phyloP scores from a whole-genome alignment of 2,329 filamentous ascomycete genomes.

The Torrubiellomyces zombiae region DNA sequence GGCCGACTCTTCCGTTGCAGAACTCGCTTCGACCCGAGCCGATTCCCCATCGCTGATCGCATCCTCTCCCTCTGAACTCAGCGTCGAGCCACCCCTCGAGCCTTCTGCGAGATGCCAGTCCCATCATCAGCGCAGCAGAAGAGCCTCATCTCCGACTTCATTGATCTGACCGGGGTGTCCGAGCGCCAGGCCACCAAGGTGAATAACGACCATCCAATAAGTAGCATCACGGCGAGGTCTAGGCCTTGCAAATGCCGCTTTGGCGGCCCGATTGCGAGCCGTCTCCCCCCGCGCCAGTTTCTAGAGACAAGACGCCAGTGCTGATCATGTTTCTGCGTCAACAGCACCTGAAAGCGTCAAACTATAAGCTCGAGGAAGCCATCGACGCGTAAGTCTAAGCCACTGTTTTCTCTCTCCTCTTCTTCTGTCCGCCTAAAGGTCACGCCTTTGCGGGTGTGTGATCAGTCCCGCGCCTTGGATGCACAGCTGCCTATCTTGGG shows the following conservation, averaged over 20 bases:
- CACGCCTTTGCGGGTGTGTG: too few relatives aligned
- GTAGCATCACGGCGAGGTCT: slow-evolving; percentile 1
- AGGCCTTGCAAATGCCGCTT: not conserved
- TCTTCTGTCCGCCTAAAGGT: slow-evolving; percentile 4
- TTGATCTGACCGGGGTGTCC: slow-evolving; percentile 23
- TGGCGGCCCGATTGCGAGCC: slow-evolving; percentile 2
- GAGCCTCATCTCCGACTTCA: slow-evolving; percentile 23
- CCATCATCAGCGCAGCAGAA: slow-evolving; percentile 22
- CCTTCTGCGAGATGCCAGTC: slow-evolving; percentile 19
- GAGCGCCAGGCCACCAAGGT: slow-evolving; percentile 28
- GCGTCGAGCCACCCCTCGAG: too few relatives aligned
- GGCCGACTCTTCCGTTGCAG: too few relatives aligned
- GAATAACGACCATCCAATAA: slow-evolving; percentile 11
- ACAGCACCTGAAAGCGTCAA: slow-evolving; percentile 30
- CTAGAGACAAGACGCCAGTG: not conserved
- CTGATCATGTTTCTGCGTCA: not conserved
- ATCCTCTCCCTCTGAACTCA: too few relatives aligned
- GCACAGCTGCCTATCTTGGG: too few relatives aligned
- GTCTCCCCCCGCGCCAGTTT: too few relatives aligned
- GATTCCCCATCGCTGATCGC: not conserved
- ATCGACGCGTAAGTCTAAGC: slow-evolving; percentile 37
- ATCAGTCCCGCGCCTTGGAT: too few relatives aligned
- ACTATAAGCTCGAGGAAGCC: slow-evolving; percentile 35
- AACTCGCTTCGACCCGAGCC: too few relatives aligned
- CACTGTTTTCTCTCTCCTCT: slow-evolving; percentile 5